A percentile compares a stretch with the other conserved stretches of the same genome.
Conservation (phyloP, 2,329 filamentous ascomycete genomes). For the Zasmidium citrigriseum region DNA sequence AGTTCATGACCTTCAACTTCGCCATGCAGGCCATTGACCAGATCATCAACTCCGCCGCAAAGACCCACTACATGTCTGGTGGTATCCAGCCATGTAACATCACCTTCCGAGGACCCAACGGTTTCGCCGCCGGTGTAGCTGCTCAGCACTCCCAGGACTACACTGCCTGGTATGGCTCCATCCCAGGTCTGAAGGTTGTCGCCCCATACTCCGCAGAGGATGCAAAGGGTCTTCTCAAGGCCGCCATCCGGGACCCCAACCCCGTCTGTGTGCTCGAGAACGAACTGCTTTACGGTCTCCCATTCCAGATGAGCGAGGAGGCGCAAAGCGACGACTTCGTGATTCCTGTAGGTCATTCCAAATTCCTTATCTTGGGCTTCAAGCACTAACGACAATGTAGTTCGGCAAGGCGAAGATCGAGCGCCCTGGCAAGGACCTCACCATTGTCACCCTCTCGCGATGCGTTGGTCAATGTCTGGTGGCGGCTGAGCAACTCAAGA, state of each 20-base stretch:
- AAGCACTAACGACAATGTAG: conserved; percentile 32
- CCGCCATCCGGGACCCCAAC: conserved; percentile 97
- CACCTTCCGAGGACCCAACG: conserved; percentile 98
- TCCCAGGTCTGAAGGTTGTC: conserved; percentile 96
- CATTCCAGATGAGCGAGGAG: conserved; percentile 96
- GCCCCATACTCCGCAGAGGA: conserved; percentile 96
- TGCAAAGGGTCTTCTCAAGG: conserved; percentile 96
- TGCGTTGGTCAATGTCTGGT: conserved; percentile 89
- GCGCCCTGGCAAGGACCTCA: conserved; percentile 91
- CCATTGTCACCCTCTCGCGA: conserved; percentile 90
- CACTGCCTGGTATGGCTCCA: conserved; percentile 97
- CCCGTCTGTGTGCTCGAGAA: conserved; percentile 73
- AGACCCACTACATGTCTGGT: conserved; percentile 99
- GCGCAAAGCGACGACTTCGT: conserved; percentile 97
- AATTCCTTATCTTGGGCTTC: background rate
- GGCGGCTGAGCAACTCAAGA: conserved; percentile 88
- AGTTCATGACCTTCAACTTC: conserved; percentile 99
- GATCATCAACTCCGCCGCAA: conserved; percentile 97
- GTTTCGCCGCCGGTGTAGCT: conserved; percentile 91
- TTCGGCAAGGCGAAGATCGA: conserved; percentile 99
- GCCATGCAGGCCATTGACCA: conserved; percentile 99
- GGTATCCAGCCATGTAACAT: conserved; percentile 99
- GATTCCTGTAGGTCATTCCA: conserved; percentile 60
- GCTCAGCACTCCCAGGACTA: conserved; percentile 99
- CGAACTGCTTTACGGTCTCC: conserved; percentile 80